Evolutionary conservation across 1,284 basidiomycete species (phyloP), one percentile per base, ranked within the genome.

Genomic region (Inonotus obliquus): DNA sequence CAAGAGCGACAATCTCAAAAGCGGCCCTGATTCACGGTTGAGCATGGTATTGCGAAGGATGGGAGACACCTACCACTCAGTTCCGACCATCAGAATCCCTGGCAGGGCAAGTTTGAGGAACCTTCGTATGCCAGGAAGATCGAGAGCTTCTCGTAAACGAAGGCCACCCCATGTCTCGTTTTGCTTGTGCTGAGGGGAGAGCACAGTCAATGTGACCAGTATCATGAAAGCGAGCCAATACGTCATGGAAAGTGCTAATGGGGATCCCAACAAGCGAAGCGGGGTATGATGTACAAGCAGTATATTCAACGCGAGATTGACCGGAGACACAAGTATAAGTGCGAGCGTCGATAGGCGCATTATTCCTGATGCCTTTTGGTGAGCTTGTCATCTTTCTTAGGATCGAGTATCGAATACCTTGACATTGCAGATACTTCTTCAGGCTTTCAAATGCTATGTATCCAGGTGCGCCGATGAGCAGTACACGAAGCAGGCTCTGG

Each of bases 381-480:
- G 17, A 6, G 37, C 32, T 13, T 11, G 2, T 9, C 5, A 4
- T 13, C 32, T 4, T 37, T 21, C 48, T 37, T 58, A 45, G 2
- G 62, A 47, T 21, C 44, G n/a, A 29, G 37, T 6, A 29, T 54
- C n/a, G 35, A 19, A 29, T 51, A 86, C 88, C 88, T 77, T 91
- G 88, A 62, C 88, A 89, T 70, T 91, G 88, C 23, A 91, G 70
- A 71, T 90, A 91, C 72, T 89, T 91, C 72, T 90, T 91, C 66
- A 89, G 73, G 58, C 82, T 85, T 71, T 91, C 89, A 63, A 91
- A 91, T 7, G 82, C 86, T 63, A 91, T 82, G 68, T 89, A 90
- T 5, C 81, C 88, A 0, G 89, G 88, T 0, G 83, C 86, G 1
- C 84, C 87, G 44, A 84, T 60, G 54, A 84, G 77, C 54, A 91